Evolutionary conservation across 257 asterid species (phyloP).

Genomic region (Penstemon davidsonii): DNA sequence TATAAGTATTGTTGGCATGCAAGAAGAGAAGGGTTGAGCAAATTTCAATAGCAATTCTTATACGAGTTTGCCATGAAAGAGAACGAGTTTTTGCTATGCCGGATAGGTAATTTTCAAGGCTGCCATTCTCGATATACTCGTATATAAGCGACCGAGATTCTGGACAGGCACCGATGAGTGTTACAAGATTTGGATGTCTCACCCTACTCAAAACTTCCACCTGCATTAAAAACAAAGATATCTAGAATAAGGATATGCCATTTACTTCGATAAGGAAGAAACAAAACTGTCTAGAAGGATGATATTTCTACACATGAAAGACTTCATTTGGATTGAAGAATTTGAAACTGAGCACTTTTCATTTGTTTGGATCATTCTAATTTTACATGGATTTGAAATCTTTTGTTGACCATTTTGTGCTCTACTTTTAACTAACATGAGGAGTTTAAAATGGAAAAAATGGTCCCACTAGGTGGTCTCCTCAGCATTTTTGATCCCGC

Average conservation of each 20-base stretch:
- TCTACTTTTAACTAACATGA: too few relatives aligned
- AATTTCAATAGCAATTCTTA: constrained; percentile 66
- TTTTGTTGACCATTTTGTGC: too few relatives aligned
- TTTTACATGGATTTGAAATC: too few relatives aligned
- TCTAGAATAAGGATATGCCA: constrained; percentile 21
- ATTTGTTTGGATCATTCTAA: too few relatives aligned
- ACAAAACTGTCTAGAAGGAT: not conserved
- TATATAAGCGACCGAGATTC: constrained; percentile 82
- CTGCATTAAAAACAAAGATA: constrained; percentile 38
- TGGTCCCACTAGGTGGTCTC: too few relatives aligned
- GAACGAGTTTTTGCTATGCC: constrained; percentile 40
- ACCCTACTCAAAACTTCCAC: constrained; percentile 66
- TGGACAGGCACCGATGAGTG: constrained; percentile 73
- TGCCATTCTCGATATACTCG: constrained; percentile 80
- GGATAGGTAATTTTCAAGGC: constrained; percentile 75
- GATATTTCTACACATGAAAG: not conserved
- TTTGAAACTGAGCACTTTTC: too few relatives aligned
- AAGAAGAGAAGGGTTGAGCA: constrained; percentile 74
- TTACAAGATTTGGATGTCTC: constrained; percentile 90
- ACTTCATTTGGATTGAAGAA: too few relatives aligned
- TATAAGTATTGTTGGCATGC: constrained; percentile 44
- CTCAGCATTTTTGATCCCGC: too few relatives aligned
- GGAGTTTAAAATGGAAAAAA: too few relatives aligned
- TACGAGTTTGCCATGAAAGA: constrained; percentile 79
- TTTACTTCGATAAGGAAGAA: constrained; percentile 15